phyloP scores from a whole-genome alignment of 2,329 filamentous ascomycete species.

The Stemphylium beticola region DNA sequence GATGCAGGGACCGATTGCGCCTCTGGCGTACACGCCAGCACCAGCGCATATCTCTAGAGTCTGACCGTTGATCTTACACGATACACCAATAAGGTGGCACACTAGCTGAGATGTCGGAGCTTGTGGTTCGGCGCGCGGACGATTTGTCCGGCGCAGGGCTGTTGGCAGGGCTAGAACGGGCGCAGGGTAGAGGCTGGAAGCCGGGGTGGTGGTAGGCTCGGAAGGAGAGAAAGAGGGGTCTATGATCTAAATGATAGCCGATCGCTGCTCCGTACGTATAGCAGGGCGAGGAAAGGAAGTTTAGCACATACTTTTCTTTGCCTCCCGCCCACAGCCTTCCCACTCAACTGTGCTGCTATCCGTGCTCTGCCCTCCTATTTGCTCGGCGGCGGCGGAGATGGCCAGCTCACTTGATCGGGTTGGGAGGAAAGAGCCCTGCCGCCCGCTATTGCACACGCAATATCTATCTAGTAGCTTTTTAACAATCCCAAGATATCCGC shows the following conservation, averaged over 20 bases:
- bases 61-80: background rate
- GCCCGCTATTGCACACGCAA: background rate
- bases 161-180: background rate
- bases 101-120: too few relatives aligned
- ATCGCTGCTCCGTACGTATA: background rate
- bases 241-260: background rate
- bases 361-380: background rate
- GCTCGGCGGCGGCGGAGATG: background rate
- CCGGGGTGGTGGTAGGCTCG: background rate
- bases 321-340: background rate
- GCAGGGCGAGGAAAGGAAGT: background rate
- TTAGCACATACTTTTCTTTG: background rate
- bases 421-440: background rate
- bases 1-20: slow-evolving; percentile 4
- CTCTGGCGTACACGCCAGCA: background rate
- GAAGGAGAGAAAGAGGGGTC: background rate
- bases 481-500: background rate
- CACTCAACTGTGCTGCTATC: background rate
- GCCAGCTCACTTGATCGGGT: background rate
- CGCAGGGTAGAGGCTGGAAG: background rate
- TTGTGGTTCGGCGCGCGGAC: background rate
- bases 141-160: background rate
- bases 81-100: background rate
- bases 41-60: background rate
- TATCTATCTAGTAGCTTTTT: too few relatives aligned